Conservation (phyloP, 768 basidiomycete genomes). For the Sporobolomyces phaffii region DNA sequence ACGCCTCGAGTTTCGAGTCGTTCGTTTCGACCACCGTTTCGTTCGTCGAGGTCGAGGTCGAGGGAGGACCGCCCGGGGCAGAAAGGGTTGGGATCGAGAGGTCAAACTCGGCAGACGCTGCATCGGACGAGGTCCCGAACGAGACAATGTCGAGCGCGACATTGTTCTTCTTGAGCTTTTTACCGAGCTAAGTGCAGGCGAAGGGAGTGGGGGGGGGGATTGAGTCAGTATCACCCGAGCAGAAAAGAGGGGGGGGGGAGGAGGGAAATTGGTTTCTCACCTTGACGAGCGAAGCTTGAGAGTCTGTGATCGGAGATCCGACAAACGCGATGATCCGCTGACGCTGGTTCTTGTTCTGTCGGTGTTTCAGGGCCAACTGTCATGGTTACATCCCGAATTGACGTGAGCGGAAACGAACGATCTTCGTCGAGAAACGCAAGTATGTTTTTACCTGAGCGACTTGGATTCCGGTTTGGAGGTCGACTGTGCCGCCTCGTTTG, state of each 20-base stretch:
- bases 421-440: background rate
- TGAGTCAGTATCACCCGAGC: background rate
- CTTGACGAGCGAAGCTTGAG: conserved; percentile 56
- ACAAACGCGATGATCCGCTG: conserved; percentile 93
- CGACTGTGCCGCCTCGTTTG: conserved; percentile 72
- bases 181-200: conserved; percentile 79
- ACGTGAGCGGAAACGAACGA: background rate
- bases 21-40: conserved; percentile 51
- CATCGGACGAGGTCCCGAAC: conserved; percentile 71
- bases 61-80: conserved; percentile 57
- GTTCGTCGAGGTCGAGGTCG: background rate
- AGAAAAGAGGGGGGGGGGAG: background rate
- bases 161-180: conserved; percentile 99
- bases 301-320: conserved; percentile 73
- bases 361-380: conserved; percentile 82
- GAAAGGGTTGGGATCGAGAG: conserved; percentile 84
- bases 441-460: conserved; percentile 61
- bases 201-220: background rate
- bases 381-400: too few relatives aligned
- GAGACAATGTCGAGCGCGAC: conserved; percentile 86
- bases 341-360: conserved; percentile 95
- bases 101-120: conserved; percentile 61
- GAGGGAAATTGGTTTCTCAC: background rate
- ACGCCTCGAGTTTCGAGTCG: conserved; percentile 63
- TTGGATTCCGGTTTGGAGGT: conserved; percentile 83